These are phyloP conservation scores for Syncephalastrum sp. DNA, from an alignment of 371 early-diverging fungal genomes.

Conservation along the genomic window DNA sequence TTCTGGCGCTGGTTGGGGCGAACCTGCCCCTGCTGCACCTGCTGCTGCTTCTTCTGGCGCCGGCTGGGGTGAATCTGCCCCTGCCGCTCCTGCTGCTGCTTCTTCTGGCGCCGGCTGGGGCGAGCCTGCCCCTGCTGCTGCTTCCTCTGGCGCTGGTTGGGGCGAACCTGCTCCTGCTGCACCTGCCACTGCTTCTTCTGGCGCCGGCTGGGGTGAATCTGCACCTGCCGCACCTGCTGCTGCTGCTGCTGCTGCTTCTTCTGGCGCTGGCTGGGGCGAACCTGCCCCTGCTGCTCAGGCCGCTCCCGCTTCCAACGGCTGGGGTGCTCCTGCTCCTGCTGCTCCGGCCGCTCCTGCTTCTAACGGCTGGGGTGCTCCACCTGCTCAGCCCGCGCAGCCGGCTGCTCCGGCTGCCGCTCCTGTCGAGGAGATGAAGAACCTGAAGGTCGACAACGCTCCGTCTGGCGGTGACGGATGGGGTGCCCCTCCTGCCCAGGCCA, in stretches of 20 bases:
- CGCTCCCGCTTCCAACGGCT: constrained; percentile 15
- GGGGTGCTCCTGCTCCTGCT: constrained; percentile 20
- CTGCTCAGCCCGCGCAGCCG: constrained; percentile 14
- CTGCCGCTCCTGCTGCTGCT: constrained; percentile 12
- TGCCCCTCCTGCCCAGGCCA: constrained; percentile 19
- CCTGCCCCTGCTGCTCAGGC: constrained; percentile 11
- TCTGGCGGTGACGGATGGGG: constrained; percentile 31
- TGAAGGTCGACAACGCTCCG: constrained; percentile 8
- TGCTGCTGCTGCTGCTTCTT: constrained; percentile 22
- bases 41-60: constrained; percentile 11
- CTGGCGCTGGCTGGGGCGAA: constrained; percentile 20
- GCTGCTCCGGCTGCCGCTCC: constrained; percentile 16
- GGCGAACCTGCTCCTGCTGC: constrained; percentile 17
- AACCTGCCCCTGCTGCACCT: constrained; percentile 15
- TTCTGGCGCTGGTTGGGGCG: constrained; percentile 18
- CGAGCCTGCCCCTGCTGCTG: constrained; percentile 14
- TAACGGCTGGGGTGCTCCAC: constrained; percentile 14
- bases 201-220: constrained; percentile 26
- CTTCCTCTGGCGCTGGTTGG: constrained; percentile 14
- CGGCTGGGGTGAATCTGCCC: constrained; percentile 16
- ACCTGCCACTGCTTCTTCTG: constrained; percentile 15
- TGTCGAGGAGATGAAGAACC: neutral
- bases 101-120: constrained; percentile 22
- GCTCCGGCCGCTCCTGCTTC: constrained; percentile 10
- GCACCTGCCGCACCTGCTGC: constrained; percentile 20